Conservation (phyloP, 2,329 filamentous ascomycete genomes). For the Fusarium sp. region DNA sequence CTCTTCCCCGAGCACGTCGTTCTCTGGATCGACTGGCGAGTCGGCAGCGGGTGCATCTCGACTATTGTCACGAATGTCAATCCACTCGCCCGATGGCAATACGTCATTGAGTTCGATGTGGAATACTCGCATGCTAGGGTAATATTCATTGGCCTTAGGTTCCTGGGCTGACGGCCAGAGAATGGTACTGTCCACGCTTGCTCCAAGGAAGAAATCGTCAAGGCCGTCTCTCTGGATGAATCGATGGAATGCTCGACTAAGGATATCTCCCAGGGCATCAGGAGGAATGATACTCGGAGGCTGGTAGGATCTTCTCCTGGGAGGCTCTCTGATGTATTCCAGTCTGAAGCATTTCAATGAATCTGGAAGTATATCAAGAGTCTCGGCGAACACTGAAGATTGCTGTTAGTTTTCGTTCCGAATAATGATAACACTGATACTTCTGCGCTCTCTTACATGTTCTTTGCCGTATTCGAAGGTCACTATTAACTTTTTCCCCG, state of each 20-base stretch:
- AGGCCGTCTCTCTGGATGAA: constrained; percentile 10
- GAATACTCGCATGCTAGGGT: constrained; percentile 2
- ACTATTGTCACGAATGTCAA: neutral
- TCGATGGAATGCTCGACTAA: neutral
- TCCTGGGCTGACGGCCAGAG: constrained; percentile 2
- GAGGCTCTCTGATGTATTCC: constrained; percentile 8
- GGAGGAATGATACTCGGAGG: constrained; percentile 5
- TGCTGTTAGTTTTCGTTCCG: neutral
- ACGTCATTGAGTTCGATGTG: constrained; percentile 9
- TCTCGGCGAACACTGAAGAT: constrained; percentile 9
- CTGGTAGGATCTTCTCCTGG: neutral
- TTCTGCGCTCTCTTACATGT: neutral
- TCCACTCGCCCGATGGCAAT: constrained; percentile 11
- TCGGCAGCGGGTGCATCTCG: neutral
- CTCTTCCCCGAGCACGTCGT: constrained; percentile 3
- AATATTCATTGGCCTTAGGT: neutral
- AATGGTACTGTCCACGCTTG: constrained; percentile 19
- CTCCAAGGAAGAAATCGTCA: constrained; percentile 5
- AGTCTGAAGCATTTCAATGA: constrained; percentile 8
- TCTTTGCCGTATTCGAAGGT: constrained; percentile 9
- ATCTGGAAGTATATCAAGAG: constrained; percentile 1
- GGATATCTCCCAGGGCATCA: neutral
- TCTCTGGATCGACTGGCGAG: neutral
- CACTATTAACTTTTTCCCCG: neutral
- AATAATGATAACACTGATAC: too few species aligned